Evolutionary conservation across 768 basidiomycete species (phyloP).

Genomic region (Lactifluus volemus): DNA sequence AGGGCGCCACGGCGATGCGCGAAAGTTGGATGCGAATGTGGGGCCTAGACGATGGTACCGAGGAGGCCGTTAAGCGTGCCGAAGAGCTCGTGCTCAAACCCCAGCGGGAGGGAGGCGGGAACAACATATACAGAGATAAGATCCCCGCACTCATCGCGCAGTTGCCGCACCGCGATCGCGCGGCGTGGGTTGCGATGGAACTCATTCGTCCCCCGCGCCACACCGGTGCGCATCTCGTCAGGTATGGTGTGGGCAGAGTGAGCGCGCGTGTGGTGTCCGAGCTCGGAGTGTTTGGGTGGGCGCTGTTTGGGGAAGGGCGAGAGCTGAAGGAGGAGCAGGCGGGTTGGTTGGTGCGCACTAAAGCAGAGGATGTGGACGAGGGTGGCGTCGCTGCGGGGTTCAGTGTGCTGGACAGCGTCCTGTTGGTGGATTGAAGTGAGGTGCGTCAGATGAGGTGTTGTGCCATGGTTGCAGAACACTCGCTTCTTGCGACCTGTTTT

Average conservation of each 20-base stretch:
- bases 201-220: constrained; percentile 73
- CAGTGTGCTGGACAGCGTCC: no score
- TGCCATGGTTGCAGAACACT: no score
- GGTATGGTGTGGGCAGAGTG: constrained; percentile 44
- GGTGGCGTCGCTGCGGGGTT: no score
- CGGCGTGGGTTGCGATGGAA: constrained; percentile 93
- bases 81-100: constrained; percentile 81
- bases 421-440: no score
- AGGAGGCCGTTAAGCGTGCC: constrained; percentile 43
- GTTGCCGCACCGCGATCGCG: constrained; percentile 42
- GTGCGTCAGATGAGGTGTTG: no score
- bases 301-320: constrained; percentile 41
- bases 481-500: no score
- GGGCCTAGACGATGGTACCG: constrained; percentile 51
- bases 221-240: constrained; percentile 64
- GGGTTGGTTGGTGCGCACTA: no score
- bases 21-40: constrained; percentile 86
- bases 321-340: no score
- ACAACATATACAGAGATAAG: constrained; percentile 73
- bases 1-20: constrained; percentile 47
- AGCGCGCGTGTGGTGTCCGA: constrained; percentile 74
- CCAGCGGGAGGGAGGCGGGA: constrained; percentile 94
- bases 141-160: constrained; percentile 25
- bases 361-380: no score
- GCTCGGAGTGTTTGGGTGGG: constrained; percentile 87